phyloP scores from a whole-genome alignment of 164 flowering plant genomes.

The Umbilicus rupestris region DNA sequence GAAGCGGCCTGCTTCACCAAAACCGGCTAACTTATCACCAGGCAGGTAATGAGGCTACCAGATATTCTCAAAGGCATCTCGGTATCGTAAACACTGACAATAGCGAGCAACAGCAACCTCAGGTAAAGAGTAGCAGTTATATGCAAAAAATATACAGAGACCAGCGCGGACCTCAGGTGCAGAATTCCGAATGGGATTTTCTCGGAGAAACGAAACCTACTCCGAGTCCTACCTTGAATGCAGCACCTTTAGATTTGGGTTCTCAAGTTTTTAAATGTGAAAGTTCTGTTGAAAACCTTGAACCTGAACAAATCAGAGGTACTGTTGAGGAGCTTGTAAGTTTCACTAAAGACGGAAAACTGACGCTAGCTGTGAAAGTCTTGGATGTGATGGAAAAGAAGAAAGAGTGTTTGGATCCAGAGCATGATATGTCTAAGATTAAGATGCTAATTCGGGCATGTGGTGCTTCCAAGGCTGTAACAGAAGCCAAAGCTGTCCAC shows the following conservation, averaged over 20 bases:
- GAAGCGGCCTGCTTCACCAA: not conserved
- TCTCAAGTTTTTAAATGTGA: not conserved
- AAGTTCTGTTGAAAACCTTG: not conserved
- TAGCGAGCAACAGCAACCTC: too few species aligned
- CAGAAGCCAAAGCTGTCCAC: constrained; percentile 6
- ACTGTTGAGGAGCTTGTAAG: constrained; percentile 4
- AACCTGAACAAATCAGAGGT: not conserved
- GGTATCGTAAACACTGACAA: too few species aligned
- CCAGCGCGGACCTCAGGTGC: too few species aligned
- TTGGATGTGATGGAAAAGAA: constrained; percentile 1
- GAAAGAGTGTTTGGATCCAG: not conserved
- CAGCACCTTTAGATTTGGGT: not conserved
- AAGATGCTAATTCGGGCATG: constrained; percentile 4
- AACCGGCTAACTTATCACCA: too few species aligned
- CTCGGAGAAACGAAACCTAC: not conserved
- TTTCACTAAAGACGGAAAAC: not conserved
- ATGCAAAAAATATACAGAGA: too few species aligned
- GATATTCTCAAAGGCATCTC: too few species aligned
- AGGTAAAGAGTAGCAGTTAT: too few species aligned
- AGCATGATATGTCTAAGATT: not conserved
- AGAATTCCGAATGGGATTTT: too few species aligned
- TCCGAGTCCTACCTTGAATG: not conserved
- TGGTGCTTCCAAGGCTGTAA: not conserved
- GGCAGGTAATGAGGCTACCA: too few species aligned
- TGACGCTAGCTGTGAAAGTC: constrained; percentile 5